These are phyloP conservation scores for Pezicula carpinea DNA, from an alignment of 2,329 filamentous ascomycete species.

Conservation along the genomic window DNA sequence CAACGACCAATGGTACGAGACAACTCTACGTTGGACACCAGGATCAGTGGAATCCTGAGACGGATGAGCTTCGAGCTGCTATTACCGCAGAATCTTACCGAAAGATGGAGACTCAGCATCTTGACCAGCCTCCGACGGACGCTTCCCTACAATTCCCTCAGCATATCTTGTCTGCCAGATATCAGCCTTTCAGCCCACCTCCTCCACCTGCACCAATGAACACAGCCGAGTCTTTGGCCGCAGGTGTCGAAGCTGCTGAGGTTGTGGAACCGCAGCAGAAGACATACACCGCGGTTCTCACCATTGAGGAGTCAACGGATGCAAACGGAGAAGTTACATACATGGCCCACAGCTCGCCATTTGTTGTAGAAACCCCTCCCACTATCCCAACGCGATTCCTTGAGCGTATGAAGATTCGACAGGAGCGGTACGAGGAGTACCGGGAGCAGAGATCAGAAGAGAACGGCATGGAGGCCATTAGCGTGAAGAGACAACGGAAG, in stretches of 20 bases:
- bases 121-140: slow-evolving; percentile 37
- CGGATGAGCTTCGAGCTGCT: slow-evolving; percentile 33
- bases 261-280: slow-evolving; percentile 44
- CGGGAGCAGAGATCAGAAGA: slow-evolving; percentile 45
- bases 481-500: slow-evolving; percentile 86
- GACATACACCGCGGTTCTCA: slow-evolving; percentile 60
- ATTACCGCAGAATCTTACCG: slow-evolving; percentile 39
- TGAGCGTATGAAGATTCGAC: slow-evolving; percentile 63
- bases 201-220: slow-evolving; percentile 65
- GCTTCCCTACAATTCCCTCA: slow-evolving; percentile 61
- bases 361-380: slow-evolving; percentile 43
- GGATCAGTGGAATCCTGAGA: slow-evolving; percentile 22
- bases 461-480: slow-evolving; percentile 70
- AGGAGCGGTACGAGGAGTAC: slow-evolving; percentile 53
- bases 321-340: slow-evolving; percentile 55
- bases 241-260: slow-evolving; percentile 32
- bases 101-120: slow-evolving; percentile 46
- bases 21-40: slow-evolving; percentile 15
- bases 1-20: slow-evolving; percentile 50
- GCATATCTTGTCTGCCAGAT: slow-evolving; percentile 63
- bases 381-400: slow-evolving; percentile 49
- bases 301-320: slow-evolving; percentile 62
- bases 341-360: slow-evolving; percentile 53
- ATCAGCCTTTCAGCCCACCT: slow-evolving; percentile 81
- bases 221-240: slow-evolving; percentile 30